Percentiles rank a stretch among this genome's conserved stretches.
Evolutionary conservation across 306 rosid species (phyloP).

Genomic region (Malus asiatica): DNA sequence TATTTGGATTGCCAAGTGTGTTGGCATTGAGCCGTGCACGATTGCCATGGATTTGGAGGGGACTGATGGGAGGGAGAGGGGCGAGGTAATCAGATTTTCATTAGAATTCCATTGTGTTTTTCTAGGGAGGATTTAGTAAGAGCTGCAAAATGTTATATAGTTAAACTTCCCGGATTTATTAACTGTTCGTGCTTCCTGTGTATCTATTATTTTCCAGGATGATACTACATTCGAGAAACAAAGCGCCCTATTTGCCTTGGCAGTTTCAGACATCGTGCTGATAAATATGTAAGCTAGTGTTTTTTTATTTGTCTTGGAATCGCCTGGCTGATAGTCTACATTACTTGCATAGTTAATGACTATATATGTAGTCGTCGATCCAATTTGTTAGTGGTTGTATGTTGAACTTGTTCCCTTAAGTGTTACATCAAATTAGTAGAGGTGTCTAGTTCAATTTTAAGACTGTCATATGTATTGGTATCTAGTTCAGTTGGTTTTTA

Average conservation of each 20-base stretch:
- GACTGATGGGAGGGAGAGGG: constrained; percentile 97
- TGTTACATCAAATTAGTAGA: neutral
- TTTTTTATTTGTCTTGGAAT: neutral
- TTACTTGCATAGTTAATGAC: neutral
- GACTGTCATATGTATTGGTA: neutral
- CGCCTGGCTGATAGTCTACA: neutral
- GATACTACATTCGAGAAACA: constrained; percentile 96
- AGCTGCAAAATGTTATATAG: neutral
- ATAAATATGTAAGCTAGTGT: constrained; percentile 75
- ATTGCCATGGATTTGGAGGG: constrained; percentile 99
- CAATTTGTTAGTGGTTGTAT: neutral
- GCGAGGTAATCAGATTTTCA: constrained; percentile 60
- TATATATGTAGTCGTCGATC: neutral
- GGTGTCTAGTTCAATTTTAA: neutral
- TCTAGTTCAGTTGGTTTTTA: neutral
- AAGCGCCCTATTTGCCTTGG: constrained; percentile 83
- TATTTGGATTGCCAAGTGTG: constrained; percentile 82
- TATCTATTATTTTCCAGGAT: constrained; percentile 52
- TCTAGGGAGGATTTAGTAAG: neutral
- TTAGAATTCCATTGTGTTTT: neutral
- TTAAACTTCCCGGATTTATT: neutral
- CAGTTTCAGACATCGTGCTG: constrained; percentile 77
- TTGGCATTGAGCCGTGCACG: constrained; percentile 77
- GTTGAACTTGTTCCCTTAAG: neutral
- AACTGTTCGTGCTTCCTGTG: neutral